A percentile compares a stretch with the other conserved stretches of the same genome.
These are phyloP conservation scores for Anacardium occidentale DNA, from an alignment of 345 rosid species.

Conservation along the genomic window DNA sequence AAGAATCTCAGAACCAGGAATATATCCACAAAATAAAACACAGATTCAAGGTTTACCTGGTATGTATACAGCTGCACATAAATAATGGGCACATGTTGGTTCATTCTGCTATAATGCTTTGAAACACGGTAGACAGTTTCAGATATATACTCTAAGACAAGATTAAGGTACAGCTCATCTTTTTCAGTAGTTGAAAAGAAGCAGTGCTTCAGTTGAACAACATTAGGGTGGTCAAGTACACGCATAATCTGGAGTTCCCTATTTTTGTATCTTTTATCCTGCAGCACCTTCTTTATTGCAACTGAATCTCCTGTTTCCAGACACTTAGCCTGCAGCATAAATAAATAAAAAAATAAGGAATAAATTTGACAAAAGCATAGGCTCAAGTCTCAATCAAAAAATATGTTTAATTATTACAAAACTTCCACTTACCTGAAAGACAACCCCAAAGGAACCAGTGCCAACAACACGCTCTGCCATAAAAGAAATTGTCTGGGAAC, in stretches of 20 bases:
- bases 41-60: slow-evolving; percentile 47
- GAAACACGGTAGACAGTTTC: slow-evolving; percentile 88
- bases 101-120: slow-evolving; percentile 70
- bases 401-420: neutral
- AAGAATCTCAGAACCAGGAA: neutral
- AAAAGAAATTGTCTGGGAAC: slow-evolving; percentile 60
- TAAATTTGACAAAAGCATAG: slow-evolving; percentile 1
- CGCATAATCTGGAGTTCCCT: slow-evolving; percentile 98
- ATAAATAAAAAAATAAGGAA: slow-evolving; percentile 3
- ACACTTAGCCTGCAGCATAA: slow-evolving; percentile 67
- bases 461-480: slow-evolving; percentile 90
- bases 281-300: slow-evolving; percentile 91
- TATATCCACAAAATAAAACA: neutral
- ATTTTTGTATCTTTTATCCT: slow-evolving; percentile 96
- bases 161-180: slow-evolving; percentile 91
- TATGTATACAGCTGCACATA: slow-evolving; percentile 73
- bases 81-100: slow-evolving; percentile 58
- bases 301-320: slow-evolving; percentile 77
- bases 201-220: slow-evolving; percentile 78
- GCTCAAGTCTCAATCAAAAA: neutral
- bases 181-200: slow-evolving; percentile 90
- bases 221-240: slow-evolving; percentile 77
- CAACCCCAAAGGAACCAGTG: slow-evolving; percentile 90
- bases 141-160: slow-evolving; percentile 84
- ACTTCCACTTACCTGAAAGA: slow-evolving; percentile 60